These are phyloP conservation scores for Ustilago tritici DNA, from an alignment of 1,284 basidiomycete species.

Conservation along the genomic window DNA sequence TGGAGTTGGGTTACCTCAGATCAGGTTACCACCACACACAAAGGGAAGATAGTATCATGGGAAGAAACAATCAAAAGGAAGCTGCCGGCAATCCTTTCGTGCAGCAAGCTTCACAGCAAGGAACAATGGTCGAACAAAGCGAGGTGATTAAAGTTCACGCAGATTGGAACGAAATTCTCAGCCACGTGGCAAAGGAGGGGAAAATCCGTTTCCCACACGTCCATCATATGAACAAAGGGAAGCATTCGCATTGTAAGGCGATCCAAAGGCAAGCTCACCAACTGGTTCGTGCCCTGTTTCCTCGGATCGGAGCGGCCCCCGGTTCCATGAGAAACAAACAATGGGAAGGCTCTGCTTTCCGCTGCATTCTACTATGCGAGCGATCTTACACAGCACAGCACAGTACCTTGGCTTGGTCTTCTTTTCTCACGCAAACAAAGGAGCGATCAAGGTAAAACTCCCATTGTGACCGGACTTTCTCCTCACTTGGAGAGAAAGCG, in stretches of 20 bases:
- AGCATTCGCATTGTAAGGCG: not conserved
- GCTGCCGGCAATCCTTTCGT: not conserved
- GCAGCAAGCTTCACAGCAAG: not conserved
- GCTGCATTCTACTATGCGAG: too few species aligned
- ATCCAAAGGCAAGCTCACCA: too few species aligned
- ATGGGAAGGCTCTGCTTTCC: too few species aligned
- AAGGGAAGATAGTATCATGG: not conserved
- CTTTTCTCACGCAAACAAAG: not conserved
- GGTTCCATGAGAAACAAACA: too few species aligned
- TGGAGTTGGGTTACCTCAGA: not conserved
- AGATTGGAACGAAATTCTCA: not conserved
- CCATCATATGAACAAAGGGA: not conserved
- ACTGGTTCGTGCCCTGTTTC: too few species aligned
- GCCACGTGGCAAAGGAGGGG: not conserved
- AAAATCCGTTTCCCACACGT: not conserved
- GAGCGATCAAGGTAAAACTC: not conserved
- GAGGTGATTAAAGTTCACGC: not conserved
- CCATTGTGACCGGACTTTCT: not conserved
- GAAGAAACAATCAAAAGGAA: not conserved
- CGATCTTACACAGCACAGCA: too few species aligned
- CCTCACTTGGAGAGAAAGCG: not conserved
- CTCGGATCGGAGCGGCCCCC: too few species aligned
- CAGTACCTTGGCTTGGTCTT: not conserved
- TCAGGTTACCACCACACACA: not conserved
- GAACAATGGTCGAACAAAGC: not conserved